Evolutionary conservation across 129 eudicot species (phyloP).

Genomic region (Artemisia annua): DNA sequence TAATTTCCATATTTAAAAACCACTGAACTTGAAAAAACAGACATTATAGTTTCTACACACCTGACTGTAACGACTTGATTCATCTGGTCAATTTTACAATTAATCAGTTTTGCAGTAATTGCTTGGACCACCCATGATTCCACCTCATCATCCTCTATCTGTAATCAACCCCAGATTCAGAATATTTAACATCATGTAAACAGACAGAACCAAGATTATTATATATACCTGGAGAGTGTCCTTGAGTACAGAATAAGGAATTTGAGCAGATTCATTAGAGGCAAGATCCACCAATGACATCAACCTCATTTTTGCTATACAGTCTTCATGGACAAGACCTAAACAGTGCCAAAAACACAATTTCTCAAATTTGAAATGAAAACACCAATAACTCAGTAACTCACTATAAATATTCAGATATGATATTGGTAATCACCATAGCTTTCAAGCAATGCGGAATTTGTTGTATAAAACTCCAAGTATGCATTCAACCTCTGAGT

Average conservation of each 20-base stretch:
- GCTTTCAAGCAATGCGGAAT: constrained; percentile 50
- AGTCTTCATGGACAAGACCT: constrained; percentile 93
- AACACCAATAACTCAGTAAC: not conserved
- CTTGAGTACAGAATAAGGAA: constrained; percentile 66
- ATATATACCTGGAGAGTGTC: constrained; percentile 56
- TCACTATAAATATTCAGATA: not conserved
- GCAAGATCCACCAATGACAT: constrained; percentile 85
- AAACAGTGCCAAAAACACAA: constrained; percentile 19
- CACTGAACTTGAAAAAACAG: not conserved
- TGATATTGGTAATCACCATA: constrained; percentile 46
- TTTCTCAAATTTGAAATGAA: not conserved
- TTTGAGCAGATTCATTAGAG: constrained; percentile 57
- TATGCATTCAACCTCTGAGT: constrained; percentile 67
- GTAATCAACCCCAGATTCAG: constrained; percentile 2
- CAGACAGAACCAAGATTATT: not conserved
- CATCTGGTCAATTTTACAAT: constrained; percentile 91
- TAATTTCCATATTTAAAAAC: not conserved
- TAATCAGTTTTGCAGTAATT: constrained; percentile 63
- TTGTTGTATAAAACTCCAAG: constrained; percentile 62
- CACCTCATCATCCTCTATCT: constrained; percentile 80
- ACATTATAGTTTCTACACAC: constrained; percentile 24
- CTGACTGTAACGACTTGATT: constrained; percentile 69
- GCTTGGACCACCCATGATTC: constrained; percentile 87
- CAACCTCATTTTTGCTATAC: constrained; percentile 77
- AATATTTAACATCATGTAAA: no score